Evolutionary conservation across 768 basidiomycete species (phyloP).

Genomic region (Pulveroboletus sp.): DNA sequence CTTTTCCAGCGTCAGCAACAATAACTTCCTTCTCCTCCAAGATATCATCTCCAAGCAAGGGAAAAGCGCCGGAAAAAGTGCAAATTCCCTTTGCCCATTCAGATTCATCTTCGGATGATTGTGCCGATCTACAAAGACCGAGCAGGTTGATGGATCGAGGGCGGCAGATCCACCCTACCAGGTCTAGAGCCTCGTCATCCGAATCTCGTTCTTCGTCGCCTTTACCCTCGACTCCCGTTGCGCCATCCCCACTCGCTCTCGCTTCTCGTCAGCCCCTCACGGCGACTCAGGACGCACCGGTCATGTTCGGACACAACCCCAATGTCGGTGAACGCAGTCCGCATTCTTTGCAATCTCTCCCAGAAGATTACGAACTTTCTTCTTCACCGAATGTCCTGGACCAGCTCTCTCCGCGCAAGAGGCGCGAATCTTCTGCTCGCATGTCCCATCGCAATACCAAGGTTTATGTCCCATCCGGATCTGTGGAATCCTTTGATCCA

Average conservation of each 20-base stretch:
- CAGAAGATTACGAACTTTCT: slow-evolving; percentile 46
- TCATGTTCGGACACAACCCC: slow-evolving; percentile 31
- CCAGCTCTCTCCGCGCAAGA: slow-evolving; percentile 13
- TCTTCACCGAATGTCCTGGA: slow-evolving; percentile 13
- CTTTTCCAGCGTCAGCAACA: slow-evolving; percentile 47
- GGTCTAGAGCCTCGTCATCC: slow-evolving; percentile 24
- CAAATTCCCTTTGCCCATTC: slow-evolving; percentile 10
- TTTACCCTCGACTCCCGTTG: slow-evolving; percentile 21
- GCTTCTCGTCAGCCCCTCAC: slow-evolving; percentile 20
- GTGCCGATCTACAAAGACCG: background rate
- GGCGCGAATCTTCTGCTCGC: slow-evolving; percentile 13
- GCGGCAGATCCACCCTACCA: slow-evolving; percentile 3
- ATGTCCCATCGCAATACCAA: slow-evolving; percentile 14
- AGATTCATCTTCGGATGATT: slow-evolving; percentile 27
- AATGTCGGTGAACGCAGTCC: slow-evolving; percentile 15
- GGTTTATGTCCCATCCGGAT: slow-evolving; percentile 16
- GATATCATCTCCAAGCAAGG: slow-evolving; percentile 8
- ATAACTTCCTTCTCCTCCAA: slow-evolving; percentile 9
- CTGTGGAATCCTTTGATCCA: slow-evolving; percentile 6
- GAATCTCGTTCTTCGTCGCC: slow-evolving; percentile 27
- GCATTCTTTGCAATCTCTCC: slow-evolving; percentile 42
- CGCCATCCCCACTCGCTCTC: slow-evolving; percentile 1
- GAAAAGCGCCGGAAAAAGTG: slow-evolving; percentile 9
- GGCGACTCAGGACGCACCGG: slow-evolving; percentile 20
- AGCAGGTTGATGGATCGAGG: slow-evolving; percentile 6